Conservation (phyloP, 2,329 filamentous ascomycete genomes). For the Remersonia thermophila region DNA sequence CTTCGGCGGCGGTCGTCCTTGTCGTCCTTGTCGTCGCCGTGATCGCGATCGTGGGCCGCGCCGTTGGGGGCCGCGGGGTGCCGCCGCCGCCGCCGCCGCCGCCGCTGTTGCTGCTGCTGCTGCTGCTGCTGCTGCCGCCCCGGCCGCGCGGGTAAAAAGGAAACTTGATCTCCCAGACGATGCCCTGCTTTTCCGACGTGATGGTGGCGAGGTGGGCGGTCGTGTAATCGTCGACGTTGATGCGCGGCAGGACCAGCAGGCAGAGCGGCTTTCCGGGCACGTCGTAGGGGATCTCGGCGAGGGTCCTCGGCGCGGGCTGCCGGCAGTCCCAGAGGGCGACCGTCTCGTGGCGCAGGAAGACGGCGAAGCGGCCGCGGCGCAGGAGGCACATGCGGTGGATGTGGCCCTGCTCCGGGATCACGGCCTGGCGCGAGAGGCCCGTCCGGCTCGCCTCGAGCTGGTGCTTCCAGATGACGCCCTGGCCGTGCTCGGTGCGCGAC, state of each 20-base stretch:
- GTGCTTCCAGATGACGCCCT: slow-evolving; percentile 76
- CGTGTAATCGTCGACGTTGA: slow-evolving; percentile 42
- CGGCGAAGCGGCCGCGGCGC: slow-evolving; percentile 63
- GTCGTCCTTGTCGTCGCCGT: slow-evolving; percentile 1
- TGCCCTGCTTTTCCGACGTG: slow-evolving; percentile 62
- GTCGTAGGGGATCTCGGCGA: slow-evolving; percentile 47
- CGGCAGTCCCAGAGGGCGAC: slow-evolving; percentile 74
- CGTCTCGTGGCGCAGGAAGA: slow-evolving; percentile 62
- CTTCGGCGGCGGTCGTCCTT: slow-evolving; percentile 13
- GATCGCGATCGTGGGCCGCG: no score
- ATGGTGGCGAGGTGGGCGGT: slow-evolving; percentile 69
- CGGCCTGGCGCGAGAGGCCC: slow-evolving; percentile 52
- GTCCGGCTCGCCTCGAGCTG: slow-evolving; percentile 35
- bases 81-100: no score
- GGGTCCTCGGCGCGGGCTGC: slow-evolving; percentile 40
- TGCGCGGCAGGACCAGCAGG: slow-evolving; percentile 58
- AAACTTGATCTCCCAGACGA: slow-evolving; percentile 67
- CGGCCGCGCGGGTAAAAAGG: slow-evolving; percentile 31
- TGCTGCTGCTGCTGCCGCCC: no score
- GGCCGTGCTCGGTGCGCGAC: slow-evolving; percentile 65
- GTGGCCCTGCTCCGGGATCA: slow-evolving; percentile 53
- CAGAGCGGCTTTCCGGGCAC: slow-evolving; percentile 63
- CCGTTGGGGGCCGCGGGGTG: background rate
- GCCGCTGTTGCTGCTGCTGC: no score
- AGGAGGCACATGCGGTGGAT: slow-evolving; percentile 73